Evolutionary conservation across 192 early-diverging fungal genomes (phyloP), one percentile per base, ranked within the genome.

Genomic region (Nowakowskiella sp.): DNA sequence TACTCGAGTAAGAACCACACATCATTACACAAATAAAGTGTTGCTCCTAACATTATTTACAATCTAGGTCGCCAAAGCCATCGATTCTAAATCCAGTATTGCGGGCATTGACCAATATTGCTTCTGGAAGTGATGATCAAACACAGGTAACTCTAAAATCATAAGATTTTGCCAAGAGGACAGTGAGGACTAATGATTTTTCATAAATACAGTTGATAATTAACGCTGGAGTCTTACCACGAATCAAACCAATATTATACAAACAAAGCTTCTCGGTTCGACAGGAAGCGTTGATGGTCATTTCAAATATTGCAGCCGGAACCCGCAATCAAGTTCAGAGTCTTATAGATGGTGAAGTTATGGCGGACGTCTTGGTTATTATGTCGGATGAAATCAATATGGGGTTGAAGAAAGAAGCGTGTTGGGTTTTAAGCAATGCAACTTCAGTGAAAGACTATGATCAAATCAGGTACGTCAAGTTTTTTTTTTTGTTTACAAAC

Each of bases 251-350:
- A 39, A 13, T 39, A 19, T 19, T 39, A 19, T 13, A 19, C 19
- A 13, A 13, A 13, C 36, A 13, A 19, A 39, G 13, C 13, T 39
- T 30, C 31, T 13, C 26, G n/a, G 44, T 63, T 42, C 16, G 45
- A 13, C 44, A 43, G n/a, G 61, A 63, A 28, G 55, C 33, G 1
- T 29, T 63, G 16, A 49, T 54, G 45, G 51, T 49, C 33, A 26
- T 63, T 21, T 63, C 61, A 3, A 63, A 63, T 53, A 63, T 63
- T 25, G 55, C 61, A 8, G 61, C 61, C 9, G 61, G 61, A 1
- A 63, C 61, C 19, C 43, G 48, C 6, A n/a, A n/a, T 19, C 61
- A 63, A 53, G 55, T 54, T 23, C 42, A 60, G 31, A 36, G 25
- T 33, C 51, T 63, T 10, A 57, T 36, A 25, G 25, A 4, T n/a